phyloP scores from a whole-genome alignment of 208 protist species.

The Leishmania aethiopica region DNA sequence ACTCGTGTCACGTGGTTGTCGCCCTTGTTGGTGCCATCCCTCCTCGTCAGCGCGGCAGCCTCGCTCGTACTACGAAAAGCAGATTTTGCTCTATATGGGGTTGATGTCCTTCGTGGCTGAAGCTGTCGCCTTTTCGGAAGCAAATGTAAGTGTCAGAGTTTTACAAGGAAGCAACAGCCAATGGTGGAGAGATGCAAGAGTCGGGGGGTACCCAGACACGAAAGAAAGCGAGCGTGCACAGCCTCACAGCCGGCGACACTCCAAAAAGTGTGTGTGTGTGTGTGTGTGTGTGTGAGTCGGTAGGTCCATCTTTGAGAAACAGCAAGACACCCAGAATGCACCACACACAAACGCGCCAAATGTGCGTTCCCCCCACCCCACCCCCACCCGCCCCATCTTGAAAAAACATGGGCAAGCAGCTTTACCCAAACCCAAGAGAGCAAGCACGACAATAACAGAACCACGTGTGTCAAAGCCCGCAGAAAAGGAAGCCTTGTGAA shows the following conservation, averaged over 20 bases:
- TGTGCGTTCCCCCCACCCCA: not conserved
- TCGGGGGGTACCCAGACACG: not conserved
- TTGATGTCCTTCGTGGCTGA: not conserved
- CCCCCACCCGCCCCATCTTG: not conserved
- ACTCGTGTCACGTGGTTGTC: not conserved
- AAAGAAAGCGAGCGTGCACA: not conserved
- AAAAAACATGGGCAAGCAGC: not conserved
- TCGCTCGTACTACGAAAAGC: not conserved
- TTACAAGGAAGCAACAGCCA: not conserved
- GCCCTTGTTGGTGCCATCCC: not conserved
- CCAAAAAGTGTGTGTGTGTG: not conserved
- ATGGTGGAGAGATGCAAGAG: not conserved
- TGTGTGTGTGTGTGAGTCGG: not conserved
- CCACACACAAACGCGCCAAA: conserved; percentile 4
- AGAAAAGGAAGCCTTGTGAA: not conserved
- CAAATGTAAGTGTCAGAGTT: not conserved
- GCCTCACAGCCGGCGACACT: not conserved
- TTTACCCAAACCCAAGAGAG: not conserved
- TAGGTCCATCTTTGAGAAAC: not conserved
- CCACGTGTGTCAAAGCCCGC: not conserved
- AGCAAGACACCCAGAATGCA: not conserved
- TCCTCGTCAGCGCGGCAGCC: not conserved
- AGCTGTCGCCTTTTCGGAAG: not conserved
- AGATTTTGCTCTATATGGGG: not conserved
- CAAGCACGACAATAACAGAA: not conserved